Evolutionary conservation across 768 basidiomycete genomes (phyloP).

Genomic region (Agaricus sinodeliciosus): DNA sequence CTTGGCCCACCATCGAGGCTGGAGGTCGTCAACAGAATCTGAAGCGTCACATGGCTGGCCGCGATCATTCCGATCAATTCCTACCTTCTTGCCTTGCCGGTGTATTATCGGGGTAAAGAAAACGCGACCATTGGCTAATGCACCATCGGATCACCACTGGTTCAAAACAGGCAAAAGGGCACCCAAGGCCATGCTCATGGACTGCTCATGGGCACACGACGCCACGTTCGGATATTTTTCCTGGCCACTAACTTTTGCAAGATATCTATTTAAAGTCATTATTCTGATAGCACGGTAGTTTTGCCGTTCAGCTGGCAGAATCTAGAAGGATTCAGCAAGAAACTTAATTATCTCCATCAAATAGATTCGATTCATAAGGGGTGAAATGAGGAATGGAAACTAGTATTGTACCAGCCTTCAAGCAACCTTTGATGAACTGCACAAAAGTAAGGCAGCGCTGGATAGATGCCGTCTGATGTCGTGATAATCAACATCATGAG

Average conservation of each 20-base stretch:
- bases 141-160: neutral
- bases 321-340: too few species aligned
- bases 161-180: too few species aligned
- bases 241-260: too few species aligned
- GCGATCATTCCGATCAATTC: constrained; percentile 5
- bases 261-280: too few species aligned
- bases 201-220: neutral
- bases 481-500: constrained; percentile 96
- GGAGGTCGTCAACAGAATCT: neutral
- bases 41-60: constrained; percentile 6
- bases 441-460: constrained; percentile 25
- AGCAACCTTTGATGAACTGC: neutral
- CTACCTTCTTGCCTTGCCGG: neutral
- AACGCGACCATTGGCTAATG: constrained; percentile 2
- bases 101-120: constrained; percentile 5
- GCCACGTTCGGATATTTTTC: too few species aligned
- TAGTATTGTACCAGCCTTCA: neutral
- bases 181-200: too few species aligned
- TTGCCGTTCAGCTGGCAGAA: neutral
- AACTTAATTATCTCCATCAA: too few species aligned
- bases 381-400: neutral
- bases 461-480: constrained; percentile 86
- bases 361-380: neutral
- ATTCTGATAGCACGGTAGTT: too few species aligned
- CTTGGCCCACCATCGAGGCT: constrained; percentile 5